These are phyloP conservation scores for Paramecium caudatum DNA, from an alignment of 73 alveolate genomes.

Conservation along the genomic window DNA sequence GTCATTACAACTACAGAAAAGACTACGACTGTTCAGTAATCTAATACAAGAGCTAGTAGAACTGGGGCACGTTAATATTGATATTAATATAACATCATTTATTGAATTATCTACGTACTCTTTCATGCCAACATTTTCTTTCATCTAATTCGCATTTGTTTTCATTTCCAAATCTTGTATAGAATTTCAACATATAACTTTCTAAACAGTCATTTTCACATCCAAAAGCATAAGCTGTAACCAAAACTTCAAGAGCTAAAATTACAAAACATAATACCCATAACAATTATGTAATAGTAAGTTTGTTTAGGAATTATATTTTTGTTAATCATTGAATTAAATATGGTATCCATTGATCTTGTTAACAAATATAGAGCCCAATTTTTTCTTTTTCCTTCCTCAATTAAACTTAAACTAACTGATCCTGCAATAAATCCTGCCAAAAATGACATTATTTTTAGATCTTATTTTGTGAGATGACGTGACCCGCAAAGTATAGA, in stretches of 20 bases:
- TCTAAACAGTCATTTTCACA: not conserved
- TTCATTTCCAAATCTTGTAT: conserved; percentile 41
- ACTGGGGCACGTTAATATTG: conserved; percentile 17
- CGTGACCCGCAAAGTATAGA: conserved; percentile 26
- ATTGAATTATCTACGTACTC: not conserved
- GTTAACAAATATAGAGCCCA: conserved; percentile 56
- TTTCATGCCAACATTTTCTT: conserved; percentile 52
- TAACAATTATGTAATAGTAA: conserved; percentile 29
- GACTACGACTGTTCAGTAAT: not conserved
- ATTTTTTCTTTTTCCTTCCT: conserved; percentile 32
- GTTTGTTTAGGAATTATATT: conserved; percentile 42
- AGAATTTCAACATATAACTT: conserved; percentile 18
- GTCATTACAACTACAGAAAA: conserved; percentile 24
- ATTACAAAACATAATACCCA: not conserved
- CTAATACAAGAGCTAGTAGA: conserved; percentile 9
- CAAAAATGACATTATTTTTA: conserved; percentile 23
- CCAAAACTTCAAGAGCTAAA: not conserved
- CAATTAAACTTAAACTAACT: conserved; percentile 8
- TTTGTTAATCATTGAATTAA: conserved; percentile 49
- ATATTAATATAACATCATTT: not conserved
- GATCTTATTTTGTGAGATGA: not conserved
- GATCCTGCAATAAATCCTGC: conserved; percentile 59
- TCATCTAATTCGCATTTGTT: not conserved
- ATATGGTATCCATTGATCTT: conserved; percentile 65
- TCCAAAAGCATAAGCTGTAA: conserved; percentile 34